These are phyloP conservation scores for Schizochytrium sp. DNA, from an alignment of 108 stramenopile genomes.

Conservation along the genomic window DNA sequence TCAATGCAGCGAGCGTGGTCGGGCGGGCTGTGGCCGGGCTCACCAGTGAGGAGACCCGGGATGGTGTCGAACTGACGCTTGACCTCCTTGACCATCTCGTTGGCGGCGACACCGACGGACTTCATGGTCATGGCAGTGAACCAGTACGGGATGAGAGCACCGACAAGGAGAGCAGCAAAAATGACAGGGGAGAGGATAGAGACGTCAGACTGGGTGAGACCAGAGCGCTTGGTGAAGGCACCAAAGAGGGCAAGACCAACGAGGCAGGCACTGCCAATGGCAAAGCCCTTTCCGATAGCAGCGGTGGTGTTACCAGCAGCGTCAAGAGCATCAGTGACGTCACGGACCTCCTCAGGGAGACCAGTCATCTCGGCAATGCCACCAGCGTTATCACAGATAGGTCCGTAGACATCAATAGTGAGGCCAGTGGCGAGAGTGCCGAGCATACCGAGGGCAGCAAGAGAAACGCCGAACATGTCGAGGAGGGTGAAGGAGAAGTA, in stretches of 20 bases:
- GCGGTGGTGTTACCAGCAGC: conserved; percentile 74
- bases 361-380: conserved; percentile 99
- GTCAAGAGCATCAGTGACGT: conserved; percentile 98
- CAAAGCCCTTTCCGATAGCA: conserved; percentile 94
- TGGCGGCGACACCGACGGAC: conserved; percentile 95
- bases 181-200: conserved; percentile 90
- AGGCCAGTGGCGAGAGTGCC: conserved; percentile 97
- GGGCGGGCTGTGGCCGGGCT: conserved; percentile 49
- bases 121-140: conserved; percentile 99
- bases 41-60: conserved; percentile 24
- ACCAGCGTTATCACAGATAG: conserved; percentile 98
- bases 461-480: conserved; percentile 95
- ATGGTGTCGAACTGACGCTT: conserved; percentile 39
- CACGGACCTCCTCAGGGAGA: conserved; percentile 90
- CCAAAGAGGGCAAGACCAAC: conserved; percentile 96
- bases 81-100: conserved; percentile 79
- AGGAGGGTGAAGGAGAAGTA: conserved; percentile 89
- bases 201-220: conserved; percentile 79
- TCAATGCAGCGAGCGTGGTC: conserved; percentile 64
- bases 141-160: conserved; percentile 97
- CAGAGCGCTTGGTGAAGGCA: conserved; percentile 94
- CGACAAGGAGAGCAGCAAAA: conserved; percentile 94
- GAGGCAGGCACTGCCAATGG: conserved; percentile 97
- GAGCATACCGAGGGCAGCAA: conserved; percentile 97
- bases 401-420: conserved; percentile 98